Percentiles rank a stretch among this genome's conserved stretches.
phyloP scores from a whole-genome alignment of 2,329 filamentous ascomycete species.

The Boeremia lycopersici region DNA sequence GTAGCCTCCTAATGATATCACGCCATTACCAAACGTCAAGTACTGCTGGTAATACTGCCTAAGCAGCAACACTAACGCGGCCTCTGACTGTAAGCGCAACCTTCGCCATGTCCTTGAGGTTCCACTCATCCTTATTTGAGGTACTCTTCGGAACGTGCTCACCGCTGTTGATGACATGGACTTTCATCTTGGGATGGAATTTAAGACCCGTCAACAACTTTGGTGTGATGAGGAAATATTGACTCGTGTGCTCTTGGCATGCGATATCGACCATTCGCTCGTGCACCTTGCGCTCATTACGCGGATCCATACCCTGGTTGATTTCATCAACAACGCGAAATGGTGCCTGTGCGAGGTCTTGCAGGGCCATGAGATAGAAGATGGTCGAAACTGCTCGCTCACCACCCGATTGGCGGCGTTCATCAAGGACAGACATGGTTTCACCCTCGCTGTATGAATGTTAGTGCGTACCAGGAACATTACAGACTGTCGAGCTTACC shows the following conservation, averaged over 20 bases:
- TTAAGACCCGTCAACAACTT: constrained; percentile 85
- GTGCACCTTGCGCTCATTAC: constrained; percentile 98
- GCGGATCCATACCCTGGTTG: constrained; percentile 98
- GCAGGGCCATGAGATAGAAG: constrained; percentile 98
- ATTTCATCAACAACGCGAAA: constrained; percentile 99
- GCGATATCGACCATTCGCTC: constrained; percentile 98
- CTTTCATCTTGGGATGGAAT: constrained; percentile 89
- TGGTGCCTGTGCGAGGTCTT: constrained; percentile 88
- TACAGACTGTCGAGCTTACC: constrained; percentile 58
- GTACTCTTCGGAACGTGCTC: constrained; percentile 61
- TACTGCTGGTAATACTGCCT: neutral
- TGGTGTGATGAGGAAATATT: constrained; percentile 97
- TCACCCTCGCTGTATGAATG: constrained; percentile 63
- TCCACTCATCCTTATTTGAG: constrained; percentile 46
- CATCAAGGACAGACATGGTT: constrained; percentile 80
- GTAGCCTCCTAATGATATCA: neutral
- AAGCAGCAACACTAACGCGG: constrained; percentile 24
- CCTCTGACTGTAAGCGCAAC: constrained; percentile 41
- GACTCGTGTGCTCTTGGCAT: constrained; percentile 73
- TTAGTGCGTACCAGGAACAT: constrained; percentile 14
- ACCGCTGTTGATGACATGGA: constrained; percentile 91
- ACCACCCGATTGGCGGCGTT: constrained; percentile 93
- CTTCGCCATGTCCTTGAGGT: constrained; percentile 50
- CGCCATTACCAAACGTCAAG: neutral
- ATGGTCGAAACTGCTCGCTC: constrained; percentile 96